Evolutionary conservation across 108 stramenopile genomes (phyloP).

Genomic region (Thalassiosira profunda): DNA sequence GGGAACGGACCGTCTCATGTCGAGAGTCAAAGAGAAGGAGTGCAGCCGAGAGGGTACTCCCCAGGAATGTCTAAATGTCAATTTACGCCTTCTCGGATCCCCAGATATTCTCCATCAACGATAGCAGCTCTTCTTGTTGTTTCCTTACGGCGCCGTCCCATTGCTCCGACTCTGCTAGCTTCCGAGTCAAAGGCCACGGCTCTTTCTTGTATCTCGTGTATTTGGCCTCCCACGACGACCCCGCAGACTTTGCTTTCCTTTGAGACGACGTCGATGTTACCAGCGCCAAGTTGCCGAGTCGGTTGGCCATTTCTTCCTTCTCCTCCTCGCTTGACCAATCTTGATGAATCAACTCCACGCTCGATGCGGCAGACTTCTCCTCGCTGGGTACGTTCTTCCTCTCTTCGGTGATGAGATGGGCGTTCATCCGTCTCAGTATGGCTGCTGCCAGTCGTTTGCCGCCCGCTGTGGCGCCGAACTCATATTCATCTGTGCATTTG

Average conservation of each 20-base stretch:
- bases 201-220: conserved; percentile 39
- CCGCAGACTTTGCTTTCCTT: conserved; percentile 13
- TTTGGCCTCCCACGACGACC: conserved; percentile 30
- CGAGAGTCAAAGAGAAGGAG: too few species aligned
- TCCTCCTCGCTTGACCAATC: conserved; percentile 37
- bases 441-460: conserved; percentile 48
- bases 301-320: conserved; percentile 25
- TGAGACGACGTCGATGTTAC: conserved; percentile 14
- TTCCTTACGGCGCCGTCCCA: conserved; percentile 33
- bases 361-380: neutral
- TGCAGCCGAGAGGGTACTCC: too few species aligned
- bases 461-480: conserved; percentile 45
- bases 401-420: conserved; percentile 40
- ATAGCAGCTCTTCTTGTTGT: conserved; percentile 31
- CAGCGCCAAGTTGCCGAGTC: conserved; percentile 48
- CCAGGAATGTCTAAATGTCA: too few species aligned
- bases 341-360: conserved; percentile 29
- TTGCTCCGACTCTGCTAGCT: conserved; percentile 25
- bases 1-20: too few species aligned
- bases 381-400: conserved; percentile 14
- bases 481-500: conserved; percentile 29
- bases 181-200: conserved; percentile 38
- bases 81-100: too few species aligned
- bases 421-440: conserved; percentile 44
- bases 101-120: conserved; percentile 35